Evolutionary conservation across 352 stramenopile species (phyloP), one percentile per base, ranked within the genome.

Genomic region (Phytophthora sp.): DNA sequence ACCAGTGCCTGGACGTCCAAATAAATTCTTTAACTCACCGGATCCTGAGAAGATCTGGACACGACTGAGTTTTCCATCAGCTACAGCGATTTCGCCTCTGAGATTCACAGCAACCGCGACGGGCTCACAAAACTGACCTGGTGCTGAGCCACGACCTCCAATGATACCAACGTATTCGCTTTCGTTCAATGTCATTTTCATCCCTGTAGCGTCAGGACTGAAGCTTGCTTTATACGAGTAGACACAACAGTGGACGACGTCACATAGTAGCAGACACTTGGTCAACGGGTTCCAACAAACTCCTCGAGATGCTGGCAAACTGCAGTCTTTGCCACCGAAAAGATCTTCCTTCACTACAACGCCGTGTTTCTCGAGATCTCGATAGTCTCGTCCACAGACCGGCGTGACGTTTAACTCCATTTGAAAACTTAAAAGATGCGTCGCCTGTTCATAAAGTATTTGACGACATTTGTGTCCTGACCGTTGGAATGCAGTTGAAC

Each of bases 1-100:
- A 20, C 50, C 65, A 0, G 58, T 65, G 7, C 83, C 82, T 0
- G 66, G 49, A 24, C 76, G 77, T 15, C 82, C 82, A 59, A 91
- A 86, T 12, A 73, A 70, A 44, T 76, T 68, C 31, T 79, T 59
- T 15, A 87, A 60, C 11, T 74, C 69, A 13, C 82, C 79, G 46
- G 63, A 79, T 4, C 80, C 74, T 5, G 76, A 80, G 57, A 90
- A 91, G 20, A 88, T 64, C 45, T 84, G 70, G n/a, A 90, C 68
- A 5, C 79, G 73, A 33, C 79, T 80, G 3, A 89, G 49, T 46
- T 86, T 85, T n/a, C 46, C 39, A 26, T 91, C 82, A 5, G 69
- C 82, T 21, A 91, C 75, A 0, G 77, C 82, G 27, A 91, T 77
- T 47, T 89, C 76, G 3, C 79, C 80, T 38, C 76, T 50, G 3